Percentiles rank a stretch among this genome's conserved stretches.
phyloP scores from a whole-genome alignment of 805 yeast species.

The Jamesozyma rosinii region DNA sequence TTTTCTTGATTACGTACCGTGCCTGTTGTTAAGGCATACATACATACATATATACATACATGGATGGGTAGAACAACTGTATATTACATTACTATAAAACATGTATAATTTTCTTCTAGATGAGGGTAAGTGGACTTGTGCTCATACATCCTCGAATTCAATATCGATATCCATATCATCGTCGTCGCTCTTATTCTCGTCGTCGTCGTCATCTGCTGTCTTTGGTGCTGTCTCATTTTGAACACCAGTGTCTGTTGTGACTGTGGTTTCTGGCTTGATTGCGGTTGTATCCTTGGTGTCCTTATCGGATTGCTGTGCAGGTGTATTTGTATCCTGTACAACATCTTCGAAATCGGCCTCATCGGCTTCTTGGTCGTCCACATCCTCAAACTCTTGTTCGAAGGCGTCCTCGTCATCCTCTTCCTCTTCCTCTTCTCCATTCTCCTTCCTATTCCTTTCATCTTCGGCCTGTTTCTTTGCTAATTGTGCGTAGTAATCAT shows the following conservation, averaged over 20 bases:
- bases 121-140: too few relatives aligned
- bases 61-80: too few relatives aligned
- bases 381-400: slow-evolving; percentile 28
- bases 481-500: slow-evolving; percentile 69
- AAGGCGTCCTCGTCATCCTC: slow-evolving; percentile 41
- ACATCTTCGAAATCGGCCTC: slow-evolving; percentile 17
- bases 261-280: too few relatives aligned
- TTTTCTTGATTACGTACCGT: not conserved
- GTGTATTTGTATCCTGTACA: slow-evolving; percentile 9
- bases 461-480: slow-evolving; percentile 59
- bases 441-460: slow-evolving; percentile 43
- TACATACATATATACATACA: too few relatives aligned
- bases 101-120: too few relatives aligned
- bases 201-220: not conserved
- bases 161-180: slow-evolving; percentile 30
- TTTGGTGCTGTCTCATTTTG: not conserved
- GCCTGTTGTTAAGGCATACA: not conserved
- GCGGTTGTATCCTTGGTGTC: not conserved
- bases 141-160: slow-evolving; percentile 30
- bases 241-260: not conserved
- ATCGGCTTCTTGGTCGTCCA: slow-evolving; percentile 16
- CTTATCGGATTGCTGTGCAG: not conserved
- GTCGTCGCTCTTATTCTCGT: slow-evolving; percentile 18
- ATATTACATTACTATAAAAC: too few relatives aligned
- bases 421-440: slow-evolving; percentile 39